Evolutionary conservation across 2,329 filamentous ascomycete species (phyloP), one percentile per base, ranked within the genome.

Genomic region (Monilinia laxa): DNA sequence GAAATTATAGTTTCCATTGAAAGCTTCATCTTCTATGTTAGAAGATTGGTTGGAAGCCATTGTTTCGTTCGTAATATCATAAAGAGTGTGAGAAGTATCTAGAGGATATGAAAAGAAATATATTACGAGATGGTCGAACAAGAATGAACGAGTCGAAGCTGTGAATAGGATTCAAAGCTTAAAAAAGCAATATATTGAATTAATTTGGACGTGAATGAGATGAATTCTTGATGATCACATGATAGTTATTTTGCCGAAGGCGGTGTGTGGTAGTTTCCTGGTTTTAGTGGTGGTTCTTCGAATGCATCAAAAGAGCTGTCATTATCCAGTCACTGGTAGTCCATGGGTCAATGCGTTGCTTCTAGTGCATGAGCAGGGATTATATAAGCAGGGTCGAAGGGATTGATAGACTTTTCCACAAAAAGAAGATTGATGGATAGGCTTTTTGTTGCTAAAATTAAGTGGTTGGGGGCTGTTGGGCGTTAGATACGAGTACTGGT

Each of bases 1-100:
- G 53, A 56, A 62, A 31, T 45, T 53, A 35, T 52, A 65, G 38
- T 23, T 67, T 49, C 58, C 63, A 25, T 59, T 60, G 42, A 66
- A 38, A 28, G 47, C 23, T 23, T 65, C 55, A 12, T 65, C 63
- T 51, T 65, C 55, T 11, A 16, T 20, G 18, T 20, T 35, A 59
- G 55, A 49, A 47, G 60, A 68, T 49, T 62, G 59, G 55, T 10
- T 23, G 40, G 55, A 42, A 45, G 40, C 42, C 66, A 62, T 57
- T 51, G n/a, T 51, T 64, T 10, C 35, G 18, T 38, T 65, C 14
- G n/a, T 20, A 38, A 28, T 57, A 5, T 42, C 49, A 63, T 55
- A 55, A 63, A 54, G 58, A 55, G 57, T 31, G 35, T 40, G n/a
- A 1, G 38, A 7, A 25, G 45, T 18, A 7, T 12, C 10, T 12